Conservation (phyloP, 305 asterid species). For the Euphrasia arctica region DNA sequence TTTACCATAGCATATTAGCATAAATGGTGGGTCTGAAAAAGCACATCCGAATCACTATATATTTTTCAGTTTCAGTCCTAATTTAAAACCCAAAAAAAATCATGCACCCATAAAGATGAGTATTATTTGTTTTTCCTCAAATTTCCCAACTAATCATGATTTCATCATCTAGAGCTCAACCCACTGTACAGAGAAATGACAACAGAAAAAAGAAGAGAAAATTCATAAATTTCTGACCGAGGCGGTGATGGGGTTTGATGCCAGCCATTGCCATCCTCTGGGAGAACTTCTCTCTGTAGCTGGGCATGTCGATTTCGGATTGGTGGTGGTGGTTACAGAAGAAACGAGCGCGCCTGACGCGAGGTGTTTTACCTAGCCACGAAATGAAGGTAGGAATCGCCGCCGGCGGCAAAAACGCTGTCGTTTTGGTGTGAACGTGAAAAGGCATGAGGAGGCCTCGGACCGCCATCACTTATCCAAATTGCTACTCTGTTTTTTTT, state of each 20-base stretch:
- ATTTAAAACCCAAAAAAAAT: too few relatives aligned
- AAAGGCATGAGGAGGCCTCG: constrained; percentile 34
- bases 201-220: not conserved
- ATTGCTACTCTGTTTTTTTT: not conserved
- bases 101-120: too few relatives aligned
- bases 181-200: not conserved
- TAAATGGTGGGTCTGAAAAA: too few relatives aligned
- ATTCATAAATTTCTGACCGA: constrained; percentile 42
- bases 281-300: constrained; percentile 51
- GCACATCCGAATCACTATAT: too few relatives aligned
- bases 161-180: constrained; percentile 2
- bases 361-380: constrained; percentile 22
- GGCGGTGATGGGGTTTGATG: constrained; percentile 72
- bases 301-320: constrained; percentile 33
- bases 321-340: constrained; percentile 46
- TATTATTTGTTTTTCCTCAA: too few relatives aligned
- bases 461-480: constrained; percentile 34
- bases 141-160: too few relatives aligned
- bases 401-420: constrained; percentile 19
- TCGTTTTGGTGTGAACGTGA: constrained; percentile 28
- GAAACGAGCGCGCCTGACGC: constrained; percentile 34
- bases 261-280: constrained; percentile 82
- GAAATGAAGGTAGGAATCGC: constrained; percentile 25
- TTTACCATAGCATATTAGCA: not conserved
- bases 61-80: too few relatives aligned